Conservation (phyloP, 75 land plant species). For the Ceratopteris richardii region DNA sequence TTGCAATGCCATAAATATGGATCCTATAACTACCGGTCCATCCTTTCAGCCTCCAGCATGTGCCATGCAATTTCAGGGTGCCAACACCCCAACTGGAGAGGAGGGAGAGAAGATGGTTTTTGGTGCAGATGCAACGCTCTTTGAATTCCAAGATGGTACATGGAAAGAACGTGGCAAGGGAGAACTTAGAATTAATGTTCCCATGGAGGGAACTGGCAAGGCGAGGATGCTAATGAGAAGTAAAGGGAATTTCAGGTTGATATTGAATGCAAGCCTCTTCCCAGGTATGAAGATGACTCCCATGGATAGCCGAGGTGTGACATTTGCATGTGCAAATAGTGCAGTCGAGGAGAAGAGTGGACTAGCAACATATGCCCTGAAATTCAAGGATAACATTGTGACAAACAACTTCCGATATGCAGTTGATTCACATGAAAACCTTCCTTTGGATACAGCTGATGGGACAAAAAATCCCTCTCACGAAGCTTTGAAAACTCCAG, state of each 20-base stretch:
- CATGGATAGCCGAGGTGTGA: conserved; percentile 81
- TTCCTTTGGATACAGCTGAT: neutral
- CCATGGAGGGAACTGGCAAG: conserved; percentile 31
- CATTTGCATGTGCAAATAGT: conserved; percentile 77
- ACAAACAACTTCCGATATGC: conserved; percentile 46
- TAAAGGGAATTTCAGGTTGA: conserved; percentile 71
- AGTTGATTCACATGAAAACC: conserved; percentile 48
- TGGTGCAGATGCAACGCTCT: conserved; percentile 63
- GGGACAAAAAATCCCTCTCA: no score
- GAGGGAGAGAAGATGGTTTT: conserved; percentile 82
- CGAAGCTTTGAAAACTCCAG: conserved; percentile 58
- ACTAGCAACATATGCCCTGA: conserved; percentile 72
- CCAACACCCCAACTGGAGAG: conserved; percentile 74
- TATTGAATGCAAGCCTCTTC: conserved; percentile 75
- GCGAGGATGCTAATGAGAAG: conserved; percentile 81
- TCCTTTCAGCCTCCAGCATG: neutral
- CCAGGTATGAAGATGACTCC: conserved; percentile 77
- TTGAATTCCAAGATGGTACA: conserved; percentile 61
- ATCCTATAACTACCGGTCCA: neutral
- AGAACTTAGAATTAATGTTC: conserved; percentile 61
- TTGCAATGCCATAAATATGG: no score
- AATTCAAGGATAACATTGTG: conserved; percentile 53
- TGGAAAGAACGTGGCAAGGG: conserved; percentile 99
- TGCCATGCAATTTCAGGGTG: conserved; percentile 44
- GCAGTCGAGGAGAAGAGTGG: conserved; percentile 46